Evolutionary conservation across 1,284 basidiomycete genomes (phyloP), one percentile per base, ranked within the genome.

Genomic region (Austropuccinia psidii): DNA sequence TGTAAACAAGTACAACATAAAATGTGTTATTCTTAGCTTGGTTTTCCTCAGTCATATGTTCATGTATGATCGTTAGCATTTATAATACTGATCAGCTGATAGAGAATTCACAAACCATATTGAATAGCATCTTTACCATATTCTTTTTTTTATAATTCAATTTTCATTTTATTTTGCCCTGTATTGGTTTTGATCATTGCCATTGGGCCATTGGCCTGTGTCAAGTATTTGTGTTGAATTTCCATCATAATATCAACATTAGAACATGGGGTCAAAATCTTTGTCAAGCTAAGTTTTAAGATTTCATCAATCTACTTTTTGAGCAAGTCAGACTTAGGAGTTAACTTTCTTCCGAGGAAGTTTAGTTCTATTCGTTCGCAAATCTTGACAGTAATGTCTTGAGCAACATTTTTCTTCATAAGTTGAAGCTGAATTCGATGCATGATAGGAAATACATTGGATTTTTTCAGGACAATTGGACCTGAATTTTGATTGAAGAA

Each of bases 321-420:
- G 74, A 93, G 89, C 88, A 81, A 93, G 89, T 0, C 91, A 89
- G 74, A 66, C 19, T 74, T 61, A 35, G 74, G 74, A 11, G 69
- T 58, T 11, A 93, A 86, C 81, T 91, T 93, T 83, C 91, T 92
- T 13, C 96, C 96, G 7, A 95, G 85, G 43, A 99, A 84, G 49
- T 87, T 88, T 77, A 91, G 87, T 0, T 91, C 92, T 13, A 98
- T 93, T 17, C 90, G 88, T 78, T 95, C 91, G 79, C 94, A 97
- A 3, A 99, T 87, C 80, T 94, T 91, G 75, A 94, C 90, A 9
- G 95, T 86, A 76, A 98, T 96, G 74, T 96, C 92, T 81, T 88
- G 90, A 7, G 96, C 96, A 1, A 99, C 96, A 78, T 99, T 99
- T 84, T 98, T 98, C 82, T 90, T 88, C 90, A 98, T 97, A 58